Conservation (phyloP, 2,329 filamentous ascomycete species). For the Neurospora sp. region DNA sequence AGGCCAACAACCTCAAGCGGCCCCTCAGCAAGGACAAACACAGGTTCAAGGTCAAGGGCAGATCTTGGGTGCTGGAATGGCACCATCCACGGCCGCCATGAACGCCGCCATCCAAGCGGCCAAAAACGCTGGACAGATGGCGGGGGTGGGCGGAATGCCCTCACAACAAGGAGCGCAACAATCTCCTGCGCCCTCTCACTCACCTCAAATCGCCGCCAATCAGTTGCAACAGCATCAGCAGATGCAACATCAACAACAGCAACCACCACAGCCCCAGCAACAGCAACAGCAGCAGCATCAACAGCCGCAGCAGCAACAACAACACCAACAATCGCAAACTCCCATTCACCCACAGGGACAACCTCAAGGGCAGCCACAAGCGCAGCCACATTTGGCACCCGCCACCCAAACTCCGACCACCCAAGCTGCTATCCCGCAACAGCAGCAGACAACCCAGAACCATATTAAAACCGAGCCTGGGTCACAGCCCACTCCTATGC, state of each 20-base stretch:
- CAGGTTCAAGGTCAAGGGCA: not conserved
- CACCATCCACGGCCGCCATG: slow-evolving; percentile 25
- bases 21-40: not conserved
- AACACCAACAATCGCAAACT: slow-evolving; percentile 14
- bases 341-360: slow-evolving; percentile 13
- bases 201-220: slow-evolving; percentile 6
- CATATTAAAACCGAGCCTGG: slow-evolving; percentile 30
- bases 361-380: slow-evolving; percentile 19
- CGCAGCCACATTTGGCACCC: slow-evolving; percentile 8
- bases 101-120: slow-evolving; percentile 36
- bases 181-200: not conserved
- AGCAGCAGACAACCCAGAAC: slow-evolving; percentile 6
- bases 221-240: slow-evolving; percentile 12
- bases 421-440: slow-evolving; percentile 10
- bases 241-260: slow-evolving; percentile 11
- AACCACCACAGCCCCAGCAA: slow-evolving; percentile 7
- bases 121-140: slow-evolving; percentile 27
- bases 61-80: not conserved
- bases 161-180: slow-evolving; percentile 15
- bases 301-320: slow-evolving; percentile 17
- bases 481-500: slow-evolving; percentile 19
- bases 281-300: slow-evolving; percentile 18
- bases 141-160: slow-evolving; percentile 13
- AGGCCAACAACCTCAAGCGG: slow-evolving; percentile 1
- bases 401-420: not conserved